Base-by-base conservation (phyloP, 805 yeast species). In the Kurtzmaniella fragi region DNA sequence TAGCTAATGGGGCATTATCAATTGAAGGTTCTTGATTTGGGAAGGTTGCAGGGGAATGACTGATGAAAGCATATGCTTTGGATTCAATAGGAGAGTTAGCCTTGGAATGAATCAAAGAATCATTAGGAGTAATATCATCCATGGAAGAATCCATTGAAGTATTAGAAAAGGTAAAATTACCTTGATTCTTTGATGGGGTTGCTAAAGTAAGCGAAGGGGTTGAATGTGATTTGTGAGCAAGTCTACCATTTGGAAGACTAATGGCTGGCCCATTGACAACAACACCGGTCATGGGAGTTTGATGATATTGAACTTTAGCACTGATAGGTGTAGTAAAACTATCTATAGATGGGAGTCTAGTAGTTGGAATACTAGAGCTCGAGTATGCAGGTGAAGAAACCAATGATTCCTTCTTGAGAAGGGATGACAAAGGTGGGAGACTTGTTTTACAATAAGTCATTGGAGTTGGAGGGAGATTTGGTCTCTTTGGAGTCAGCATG, bases 11-110 rank as follows among this genome's bases (percentile, higher is more conserved):
- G n/a, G 88, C 88, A 56, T 90, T 87, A 61, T 89, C 96, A 41
- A 88, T 87, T 40, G 71, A 64, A 2, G 95, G 95, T 55, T 85
- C 95, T 44, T 82, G 83, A 3, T 78, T 70, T 12, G 95, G 89
- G 56, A 81, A 91, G 1, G 96, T 86, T 14, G 88, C 80, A 23
- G 89, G 95, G 6, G 96, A 87, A 62, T 91, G 98, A 16, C 95
- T 81, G 47, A 91, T 91, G 62, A 91, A 91, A 13, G 97, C 97
- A 63, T 81, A 85, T 14, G 73, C 57, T 47, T 69, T 70, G 31
- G 44, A 35, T 23, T 49, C 50, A 17, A 41, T 47, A 17, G 44
- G 39, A 13, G 43, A 34, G 42, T 17, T 34, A 44, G 14, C 20
- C 43, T 28, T 37, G 23, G 30, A 40, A 41, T 31, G 45, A n/a